phyloP scores from a whole-genome alignment of 495 filamentous ascomycete species.

The Sporormia fimetaria region DNA sequence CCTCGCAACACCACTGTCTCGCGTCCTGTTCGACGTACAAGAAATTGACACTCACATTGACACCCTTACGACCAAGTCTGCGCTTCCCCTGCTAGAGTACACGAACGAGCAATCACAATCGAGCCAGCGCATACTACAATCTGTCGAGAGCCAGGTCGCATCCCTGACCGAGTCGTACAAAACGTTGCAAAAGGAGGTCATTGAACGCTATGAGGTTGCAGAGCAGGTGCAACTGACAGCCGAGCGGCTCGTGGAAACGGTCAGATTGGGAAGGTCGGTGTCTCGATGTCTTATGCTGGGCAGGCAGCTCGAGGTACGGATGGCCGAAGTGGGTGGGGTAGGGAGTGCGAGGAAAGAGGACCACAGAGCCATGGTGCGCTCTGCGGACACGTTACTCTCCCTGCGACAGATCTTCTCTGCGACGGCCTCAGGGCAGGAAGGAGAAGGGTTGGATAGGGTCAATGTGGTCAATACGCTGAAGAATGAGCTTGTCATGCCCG shows the following conservation, averaged over 20 bases:
- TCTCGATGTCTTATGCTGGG: slow-evolving; percentile 65
- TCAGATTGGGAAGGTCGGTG: slow-evolving; percentile 66
- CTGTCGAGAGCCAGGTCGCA: slow-evolving; percentile 64
- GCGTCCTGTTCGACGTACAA: slow-evolving; percentile 92
- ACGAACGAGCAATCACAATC: slow-evolving; percentile 61
- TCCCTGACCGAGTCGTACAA: slow-evolving; percentile 73
- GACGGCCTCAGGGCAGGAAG: slow-evolving; percentile 55
- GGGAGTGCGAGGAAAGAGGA: slow-evolving; percentile 42
- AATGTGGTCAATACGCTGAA: slow-evolving; percentile 56
- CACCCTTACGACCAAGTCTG: slow-evolving; percentile 70
- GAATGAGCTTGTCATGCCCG: slow-evolving; percentile 52
- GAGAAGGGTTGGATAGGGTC: slow-evolving; percentile 60
- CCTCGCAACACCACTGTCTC: slow-evolving; percentile 83
- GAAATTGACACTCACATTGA: slow-evolving; percentile 96
- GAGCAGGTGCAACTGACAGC: slow-evolving; percentile 64
- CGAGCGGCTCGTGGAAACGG: slow-evolving; percentile 61
- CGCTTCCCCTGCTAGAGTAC: slow-evolving; percentile 70
- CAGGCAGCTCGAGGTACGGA: slow-evolving; percentile 76
- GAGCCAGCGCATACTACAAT: slow-evolving; percentile 52
- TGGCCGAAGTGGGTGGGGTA: slow-evolving; percentile 44
- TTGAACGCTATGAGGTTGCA: slow-evolving; percentile 68
- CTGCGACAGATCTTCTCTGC: slow-evolving; percentile 61
- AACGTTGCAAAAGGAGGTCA: slow-evolving; percentile 70
- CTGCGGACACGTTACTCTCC: slow-evolving; percentile 61
- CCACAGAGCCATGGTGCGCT: slow-evolving; percentile 64